phyloP scores from a whole-genome alignment of 2,329 filamentous ascomycete species.

The Zarea fungicola region DNA sequence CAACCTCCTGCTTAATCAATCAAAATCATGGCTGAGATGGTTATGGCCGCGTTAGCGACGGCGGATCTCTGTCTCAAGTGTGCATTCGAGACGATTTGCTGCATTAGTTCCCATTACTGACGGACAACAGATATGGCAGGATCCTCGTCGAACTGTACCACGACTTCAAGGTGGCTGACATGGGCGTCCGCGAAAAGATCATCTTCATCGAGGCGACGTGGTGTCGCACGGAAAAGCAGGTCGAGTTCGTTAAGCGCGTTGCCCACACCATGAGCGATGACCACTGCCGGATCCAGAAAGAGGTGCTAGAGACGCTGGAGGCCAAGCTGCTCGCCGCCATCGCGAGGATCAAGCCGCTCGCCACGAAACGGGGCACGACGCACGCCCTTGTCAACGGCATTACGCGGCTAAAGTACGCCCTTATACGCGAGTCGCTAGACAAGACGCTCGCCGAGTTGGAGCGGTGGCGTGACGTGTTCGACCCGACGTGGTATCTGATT shows the following conservation, averaged over 20 bases:
- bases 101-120: too few species aligned
- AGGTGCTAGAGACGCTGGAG: neutral
- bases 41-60: neutral
- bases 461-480: neutral
- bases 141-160: neutral
- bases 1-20: too few species aligned
- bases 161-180: neutral
- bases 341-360: slow-evolving; percentile 40
- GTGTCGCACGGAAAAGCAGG: neutral
- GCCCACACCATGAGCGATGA: neutral
- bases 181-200: neutral
- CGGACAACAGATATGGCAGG: neutral
- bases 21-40: too few species aligned
- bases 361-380: too few species aligned
- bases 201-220: neutral
- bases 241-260: neutral
- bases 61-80: neutral
- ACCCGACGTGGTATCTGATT: neutral
- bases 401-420: neutral
- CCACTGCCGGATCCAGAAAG: neutral
- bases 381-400: neutral
- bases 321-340: neutral
- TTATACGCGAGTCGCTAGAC: neutral
- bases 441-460: neutral
- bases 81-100: too few species aligned